Evolutionary conservation across 2,329 filamentous ascomycete species (phyloP).

Genomic region (Pseudocercospora fijiensis): DNA sequence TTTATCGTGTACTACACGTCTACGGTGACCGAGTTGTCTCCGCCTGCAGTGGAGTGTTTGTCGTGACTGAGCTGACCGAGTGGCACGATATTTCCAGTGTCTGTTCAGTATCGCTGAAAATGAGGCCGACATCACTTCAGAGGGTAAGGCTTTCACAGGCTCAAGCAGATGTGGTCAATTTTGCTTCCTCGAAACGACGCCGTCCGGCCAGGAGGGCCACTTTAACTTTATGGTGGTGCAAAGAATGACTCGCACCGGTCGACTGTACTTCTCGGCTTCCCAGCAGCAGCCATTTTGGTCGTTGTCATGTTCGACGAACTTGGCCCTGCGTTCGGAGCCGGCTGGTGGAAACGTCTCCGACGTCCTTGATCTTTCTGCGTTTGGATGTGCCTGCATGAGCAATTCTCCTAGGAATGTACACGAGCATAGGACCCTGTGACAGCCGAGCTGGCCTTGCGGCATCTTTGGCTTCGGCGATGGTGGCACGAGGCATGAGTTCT

Average conservation of each 20-base stretch:
- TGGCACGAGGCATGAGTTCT: neutral
- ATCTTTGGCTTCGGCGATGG: neutral
- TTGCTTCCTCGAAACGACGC: neutral
- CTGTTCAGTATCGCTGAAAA: neutral
- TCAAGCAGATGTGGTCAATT: neutral
- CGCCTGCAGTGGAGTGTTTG: neutral
- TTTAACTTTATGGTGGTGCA: neutral
- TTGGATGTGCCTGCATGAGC: neutral
- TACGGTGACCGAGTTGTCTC: neutral
- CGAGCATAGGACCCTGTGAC: neutral
- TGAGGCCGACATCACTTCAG: neutral
- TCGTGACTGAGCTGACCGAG: neutral
- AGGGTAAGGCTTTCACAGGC: no score
- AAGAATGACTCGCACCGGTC: neutral
- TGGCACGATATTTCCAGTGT: neutral
- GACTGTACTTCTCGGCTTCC: no score
- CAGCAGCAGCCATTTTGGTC: neutral
- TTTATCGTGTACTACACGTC: neutral
- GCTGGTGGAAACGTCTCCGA: neutral
- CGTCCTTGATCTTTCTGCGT: neutral
- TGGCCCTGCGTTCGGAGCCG: neutral
- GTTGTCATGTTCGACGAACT: neutral
- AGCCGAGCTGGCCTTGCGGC: neutral
- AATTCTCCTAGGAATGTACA: conserved; percentile 4
- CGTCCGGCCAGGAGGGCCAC: no score